Conservation (phyloP, 371 early-diverging fungal species). For the Homolaphlyctis polyrhiza region DNA sequence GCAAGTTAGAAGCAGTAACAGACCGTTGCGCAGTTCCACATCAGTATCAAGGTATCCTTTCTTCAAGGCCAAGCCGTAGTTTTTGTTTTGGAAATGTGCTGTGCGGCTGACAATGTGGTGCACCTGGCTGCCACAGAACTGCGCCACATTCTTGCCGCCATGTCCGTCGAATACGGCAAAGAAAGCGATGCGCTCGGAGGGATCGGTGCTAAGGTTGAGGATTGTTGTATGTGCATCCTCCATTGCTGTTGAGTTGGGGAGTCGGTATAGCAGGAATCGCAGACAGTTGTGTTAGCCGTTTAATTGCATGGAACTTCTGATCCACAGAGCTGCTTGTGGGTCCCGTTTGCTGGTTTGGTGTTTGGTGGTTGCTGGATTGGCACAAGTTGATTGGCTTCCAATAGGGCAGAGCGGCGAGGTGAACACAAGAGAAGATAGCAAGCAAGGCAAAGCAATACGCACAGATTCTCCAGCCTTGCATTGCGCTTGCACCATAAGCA, state of each 20-base stretch:
- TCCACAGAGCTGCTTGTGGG: too few species aligned
- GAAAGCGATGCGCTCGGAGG: slow-evolving; percentile 49
- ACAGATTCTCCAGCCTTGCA: slow-evolving; percentile 98
- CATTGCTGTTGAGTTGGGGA: slow-evolving; percentile 83
- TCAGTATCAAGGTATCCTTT: slow-evolving; percentile 79
- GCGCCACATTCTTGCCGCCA: slow-evolving; percentile 82
- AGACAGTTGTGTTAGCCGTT: not conserved
- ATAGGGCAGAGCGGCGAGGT: too few species aligned
- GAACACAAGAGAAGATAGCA: not conserved
- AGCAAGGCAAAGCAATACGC: too few species aligned
- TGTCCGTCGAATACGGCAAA: slow-evolving; percentile 98
- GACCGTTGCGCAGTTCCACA: slow-evolving; percentile 66
- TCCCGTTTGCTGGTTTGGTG: too few species aligned
- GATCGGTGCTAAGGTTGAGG: slow-evolving; percentile 55
- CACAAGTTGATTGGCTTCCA: too few species aligned
- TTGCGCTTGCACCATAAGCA: slow-evolving; percentile 78
- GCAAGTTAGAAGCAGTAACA: too few species aligned
- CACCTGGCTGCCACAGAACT: slow-evolving; percentile 74
- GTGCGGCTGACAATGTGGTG: slow-evolving; percentile 62
- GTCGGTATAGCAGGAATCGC: too few species aligned
- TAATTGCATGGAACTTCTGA: too few species aligned
- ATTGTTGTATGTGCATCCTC: slow-evolving; percentile 94
- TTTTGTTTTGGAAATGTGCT: slow-evolving; percentile 55
- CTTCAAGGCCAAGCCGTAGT: slow-evolving; percentile 66
- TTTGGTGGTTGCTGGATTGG: too few species aligned